A percentile compares a stretch with the other conserved stretches of the same genome.
phyloP scores from a whole-genome alignment of 192 early-diverging fungal genomes.

The Backusella tarrabulga region DNA sequence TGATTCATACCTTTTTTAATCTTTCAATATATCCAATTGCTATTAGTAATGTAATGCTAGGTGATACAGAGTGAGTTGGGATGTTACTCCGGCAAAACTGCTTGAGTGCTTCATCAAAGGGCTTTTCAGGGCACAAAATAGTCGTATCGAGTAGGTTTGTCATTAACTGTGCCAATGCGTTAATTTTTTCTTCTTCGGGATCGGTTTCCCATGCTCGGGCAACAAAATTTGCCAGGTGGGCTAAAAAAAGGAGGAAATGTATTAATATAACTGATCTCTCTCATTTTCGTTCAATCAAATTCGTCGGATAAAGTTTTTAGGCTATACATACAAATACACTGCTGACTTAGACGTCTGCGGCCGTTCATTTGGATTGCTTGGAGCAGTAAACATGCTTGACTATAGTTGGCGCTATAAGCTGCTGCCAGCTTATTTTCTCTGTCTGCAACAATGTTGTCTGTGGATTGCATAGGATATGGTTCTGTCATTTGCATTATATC shows the following conservation, averaged over 20 bases:
- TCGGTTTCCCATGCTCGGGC: conserved; percentile 19
- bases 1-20: conserved; percentile 31
- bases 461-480: not conserved
- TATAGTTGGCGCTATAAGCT: conserved; percentile 8
- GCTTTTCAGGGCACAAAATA: not conserved
- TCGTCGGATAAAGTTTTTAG: not conserved
- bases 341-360: not conserved
- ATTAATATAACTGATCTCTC: not conserved
- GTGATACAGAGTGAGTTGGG: conserved; percentile 32
- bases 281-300: not conserved
- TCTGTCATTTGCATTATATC: conserved; percentile 3
- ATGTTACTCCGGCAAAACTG: conserved; percentile 22
- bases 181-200: not conserved
- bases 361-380: conserved; percentile 21
- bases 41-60: conserved; percentile 45
- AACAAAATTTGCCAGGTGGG: conserved; percentile 22
- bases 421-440: not conserved
- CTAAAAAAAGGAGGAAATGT: conserved; percentile 8
- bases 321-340: conserved; percentile 6
- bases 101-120: conserved; percentile 19
- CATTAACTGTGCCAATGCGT: conserved; percentile 13
- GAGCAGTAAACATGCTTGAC: conserved; percentile 14
- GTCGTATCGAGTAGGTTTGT: conserved; percentile 28
- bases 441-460: not conserved
- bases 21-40: conserved; percentile 50